A percentile compares a stretch with the other conserved stretches of the same genome.
phyloP scores from a whole-genome alignment of 768 basidiomycete genomes.

The Tulasnella sp. region DNA sequence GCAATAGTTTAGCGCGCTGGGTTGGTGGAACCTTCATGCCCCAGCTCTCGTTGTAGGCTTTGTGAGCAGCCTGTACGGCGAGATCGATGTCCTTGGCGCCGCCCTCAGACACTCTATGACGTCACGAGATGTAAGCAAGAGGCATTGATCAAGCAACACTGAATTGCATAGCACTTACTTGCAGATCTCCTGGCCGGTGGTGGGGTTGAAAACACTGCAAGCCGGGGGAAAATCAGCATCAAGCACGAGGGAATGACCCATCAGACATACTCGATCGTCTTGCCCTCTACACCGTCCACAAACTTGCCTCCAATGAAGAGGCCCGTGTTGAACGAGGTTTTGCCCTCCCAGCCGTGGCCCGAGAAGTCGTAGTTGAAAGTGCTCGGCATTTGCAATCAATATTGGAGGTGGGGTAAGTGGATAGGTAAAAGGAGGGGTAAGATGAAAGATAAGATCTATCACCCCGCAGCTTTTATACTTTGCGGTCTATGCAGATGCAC shows the following conservation, averaged over 20 bases:
- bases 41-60: slow-evolving; percentile 56
- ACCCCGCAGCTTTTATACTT: too few species aligned
- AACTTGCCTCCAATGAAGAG: slow-evolving; percentile 64
- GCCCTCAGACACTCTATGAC: slow-evolving; percentile 39
- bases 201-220: slow-evolving; percentile 50
- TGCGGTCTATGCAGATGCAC: too few species aligned
- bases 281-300: slow-evolving; percentile 41
- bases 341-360: slow-evolving; percentile 10
- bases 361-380: slow-evolving; percentile 17
- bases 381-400: background rate
- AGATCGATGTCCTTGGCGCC: slow-evolving; percentile 60
- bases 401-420: background rate
- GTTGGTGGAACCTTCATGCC: slow-evolving; percentile 47
- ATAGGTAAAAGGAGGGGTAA: background rate
- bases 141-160: background rate
- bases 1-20: slow-evolving; percentile 43
- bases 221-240: slow-evolving; percentile 1
- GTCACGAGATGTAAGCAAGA: slow-evolving; percentile 14
- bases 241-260: background rate
- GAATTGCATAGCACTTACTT: slow-evolving; percentile 22
- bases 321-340: slow-evolving; percentile 40
- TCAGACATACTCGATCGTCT: slow-evolving; percentile 54
- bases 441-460: background rate
- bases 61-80: slow-evolving; percentile 59
- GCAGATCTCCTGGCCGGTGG: slow-evolving; percentile 53